Evolutionary conservation across 2,329 filamentous ascomycete genomes (phyloP).

Genomic region (Ascochyta clinopodiicola): DNA sequence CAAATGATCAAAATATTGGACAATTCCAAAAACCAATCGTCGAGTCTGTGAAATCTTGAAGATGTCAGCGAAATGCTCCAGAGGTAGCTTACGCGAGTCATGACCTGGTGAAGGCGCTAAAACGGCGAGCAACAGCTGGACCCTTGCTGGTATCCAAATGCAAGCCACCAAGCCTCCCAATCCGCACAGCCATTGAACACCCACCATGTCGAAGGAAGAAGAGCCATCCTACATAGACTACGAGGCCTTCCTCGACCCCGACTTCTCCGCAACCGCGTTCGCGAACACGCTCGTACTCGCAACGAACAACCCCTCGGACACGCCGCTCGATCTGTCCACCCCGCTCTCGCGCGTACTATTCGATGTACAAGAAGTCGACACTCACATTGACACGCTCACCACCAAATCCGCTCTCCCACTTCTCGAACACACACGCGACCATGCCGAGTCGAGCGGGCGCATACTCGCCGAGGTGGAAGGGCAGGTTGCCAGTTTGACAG

Average conservation of each 20-base stretch:
- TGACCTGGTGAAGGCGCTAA: slow-evolving; percentile 11
- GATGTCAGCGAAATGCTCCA: no score
- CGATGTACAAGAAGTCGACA: slow-evolving; percentile 96
- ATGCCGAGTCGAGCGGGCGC: slow-evolving; percentile 73
- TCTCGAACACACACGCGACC: slow-evolving; percentile 76
- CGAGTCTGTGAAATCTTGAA: no score
- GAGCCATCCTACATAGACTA: slow-evolving; percentile 94
- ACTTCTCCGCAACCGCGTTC: slow-evolving; percentile 81
- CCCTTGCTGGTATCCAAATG: background rate
- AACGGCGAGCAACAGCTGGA: slow-evolving; percentile 9
- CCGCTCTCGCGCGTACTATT: slow-evolving; percentile 93
- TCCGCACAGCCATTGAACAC: slow-evolving; percentile 5
- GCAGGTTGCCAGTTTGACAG: slow-evolving; percentile 80
- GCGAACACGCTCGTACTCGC: slow-evolving; percentile 87
- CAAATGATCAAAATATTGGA: background rate
- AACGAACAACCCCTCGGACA: slow-evolving; percentile 92
- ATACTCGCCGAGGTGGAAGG: slow-evolving; percentile 79
- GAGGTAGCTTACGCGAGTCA: slow-evolving; percentile 17
- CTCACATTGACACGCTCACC: slow-evolving; percentile 88
- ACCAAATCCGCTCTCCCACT: slow-evolving; percentile 82
- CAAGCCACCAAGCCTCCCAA: slow-evolving; percentile 2
- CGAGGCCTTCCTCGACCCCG: slow-evolving; percentile 83
- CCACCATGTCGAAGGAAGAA: slow-evolving; percentile 44
- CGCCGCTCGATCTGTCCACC: slow-evolving; percentile 89
- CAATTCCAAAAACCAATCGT: no score